Evolutionary conservation across 345 rosid species (phyloP), one percentile per base, ranked within the genome.

Genomic region (Bruguiera parviflora): DNA sequence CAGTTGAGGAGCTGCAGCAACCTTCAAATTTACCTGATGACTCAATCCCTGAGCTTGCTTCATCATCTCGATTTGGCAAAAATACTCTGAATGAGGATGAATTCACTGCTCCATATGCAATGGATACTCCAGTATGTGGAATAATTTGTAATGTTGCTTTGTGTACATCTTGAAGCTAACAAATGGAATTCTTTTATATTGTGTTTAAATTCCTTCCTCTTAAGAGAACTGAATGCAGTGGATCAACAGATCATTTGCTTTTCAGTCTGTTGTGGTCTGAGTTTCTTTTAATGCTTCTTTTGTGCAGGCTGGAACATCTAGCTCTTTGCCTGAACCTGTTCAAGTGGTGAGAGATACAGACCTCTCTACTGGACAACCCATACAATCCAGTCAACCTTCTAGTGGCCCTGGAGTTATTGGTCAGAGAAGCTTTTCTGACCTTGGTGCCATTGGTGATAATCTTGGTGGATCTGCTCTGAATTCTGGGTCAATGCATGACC

Each of bases 291-390:
- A 66, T 68, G 64, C 39, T 55, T 71, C 25, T 63, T 73, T 64
- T 20, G 62, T 72, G 78, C 85, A 92, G 99, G 75, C 82, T 16
- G 90, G 89, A 59, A 79, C 75, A 63, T 83, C 97, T 64, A 80
- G 83, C 67, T 79, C 90, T 65, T 68, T 87, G 80, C 70, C 84
- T 16, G 99, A 92, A 76, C 75, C 84, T 76, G 80, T 71, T 75
- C 96, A 85, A 75, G 80, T 85, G 53, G 78, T 80, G 11, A 84
- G 88, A 81, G 96, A 86, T 68, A 80, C 75, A 58, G 97, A 96
- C 76, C 81, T 90, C 72, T 89, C 95, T 63, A 96, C 97, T 61
- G 99, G 99, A 31, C 96, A 92, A 73, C 97, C 87, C 73, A 68
- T 90, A 67, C 91, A 80, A 71, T 70, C 94, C 18, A 80, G 76